Base-by-base conservation (phyloP, 2,329 filamentous ascomycete genomes). In the Magnaporthiopsis incrustans region DNA sequence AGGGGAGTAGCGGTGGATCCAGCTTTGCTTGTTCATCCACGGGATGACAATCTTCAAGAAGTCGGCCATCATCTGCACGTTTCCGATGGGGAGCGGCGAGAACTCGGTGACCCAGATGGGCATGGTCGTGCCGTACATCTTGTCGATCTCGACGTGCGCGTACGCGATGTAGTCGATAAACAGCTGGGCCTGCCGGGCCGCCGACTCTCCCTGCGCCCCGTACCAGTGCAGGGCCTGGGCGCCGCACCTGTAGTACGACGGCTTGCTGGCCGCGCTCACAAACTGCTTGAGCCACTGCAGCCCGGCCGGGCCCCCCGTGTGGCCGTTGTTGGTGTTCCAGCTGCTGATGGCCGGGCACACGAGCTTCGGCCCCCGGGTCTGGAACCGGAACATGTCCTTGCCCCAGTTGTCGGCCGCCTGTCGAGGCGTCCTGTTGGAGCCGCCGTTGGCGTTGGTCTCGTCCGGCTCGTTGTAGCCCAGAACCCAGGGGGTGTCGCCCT, bases 1-100 rank as follows among this genome's bases (percentile, higher is more conserved):
- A 22, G 66, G 66, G 12, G 59, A 63, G 26, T 67, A 67, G 27
- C 66, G 59, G 2, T 63, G 61, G 25, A 67, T 63, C 38, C 62
- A 67, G 4, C 33, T 25, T 64, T 64, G 64, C 22, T 18, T 11
- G 50, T 67, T 65, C 35, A 67, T 59, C 65, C 65, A 67, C 30
- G 66, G 66, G 15, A 66, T 35, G 38, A 62, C 64, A 5, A 65
- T 53, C 15, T 62, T 50, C 4, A 67, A 59, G 60, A 67, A 67
- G 4, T 66, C 65, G 22, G 60, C 63, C 65, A 67, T 64, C 18
- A 81, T n/a, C 6, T 60, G 2, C 6, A 59, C 38, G 44, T 67
- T 27, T 2, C 38, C n/a, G 5, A 60, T 10, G 6, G 66, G 66
- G 50, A 50, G n/a, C 1, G 66, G 62, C 4, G 62, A 27, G 58